Evolutionary conservation across 495 filamentous ascomycete genomes (phyloP), one percentile per base, ranked within the genome.

Genomic region (Geopyxis carbonaria): DNA sequence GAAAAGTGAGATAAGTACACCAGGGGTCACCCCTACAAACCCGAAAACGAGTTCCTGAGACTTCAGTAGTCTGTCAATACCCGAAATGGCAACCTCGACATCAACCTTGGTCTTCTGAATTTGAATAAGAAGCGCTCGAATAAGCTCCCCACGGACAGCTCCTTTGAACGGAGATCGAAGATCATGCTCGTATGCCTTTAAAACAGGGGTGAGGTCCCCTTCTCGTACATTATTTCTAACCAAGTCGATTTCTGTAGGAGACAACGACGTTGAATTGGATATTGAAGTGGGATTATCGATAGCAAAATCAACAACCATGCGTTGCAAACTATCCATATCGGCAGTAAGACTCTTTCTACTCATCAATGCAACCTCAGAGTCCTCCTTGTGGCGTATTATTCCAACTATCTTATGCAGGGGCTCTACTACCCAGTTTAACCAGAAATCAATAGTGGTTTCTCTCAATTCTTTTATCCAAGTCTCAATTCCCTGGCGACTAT

Each of bases 71-170:
- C 82, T 62, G 59, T 97, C 84, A 39, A 97, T 95, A 10, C 89
- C 89, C 40, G 80, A 78, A 56, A 95, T 80, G 11, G 89, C 89
- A 40, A 97, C 75, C 58, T 97, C 89, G 6, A 95, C 78, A 48
- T 97, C 89, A 20, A 97, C 89, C 63, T 95, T 97, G 0, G 89
- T 95, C 65, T 95, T 97, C 55, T 97, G 89, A 31, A 97, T 73
- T 55, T 97, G 89, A 31, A 97, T 93, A 22, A 97, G 67, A 34
- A 97, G 69, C 16, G 89, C 78, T 34, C 89, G 73, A 32, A 94
- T 63, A n/a, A 97, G 62, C 53, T 93, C 85, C 14, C 89, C 89
- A 30, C 66, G 66, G 11, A 95, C 53, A 1, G 83, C 78, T 5
- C 84, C 84, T 22, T 70, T 61, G 28, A 97, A 73, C 15, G 89